Evolutionary conservation across 2,329 filamentous ascomycete species (phyloP).

Genomic region (Pseudogymnoascus sp.): DNA sequence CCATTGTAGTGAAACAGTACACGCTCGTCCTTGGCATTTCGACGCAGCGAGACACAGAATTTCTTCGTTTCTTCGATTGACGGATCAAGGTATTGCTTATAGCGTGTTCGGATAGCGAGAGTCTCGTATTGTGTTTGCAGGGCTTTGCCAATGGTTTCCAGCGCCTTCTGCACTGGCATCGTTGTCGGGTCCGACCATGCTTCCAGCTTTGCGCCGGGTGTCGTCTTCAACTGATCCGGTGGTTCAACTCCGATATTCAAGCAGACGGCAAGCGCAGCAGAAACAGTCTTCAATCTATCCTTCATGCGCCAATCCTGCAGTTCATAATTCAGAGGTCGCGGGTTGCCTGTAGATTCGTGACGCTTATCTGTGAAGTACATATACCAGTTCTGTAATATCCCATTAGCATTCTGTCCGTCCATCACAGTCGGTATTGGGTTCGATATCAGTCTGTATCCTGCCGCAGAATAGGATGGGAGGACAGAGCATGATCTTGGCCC

Average conservation of each 20-base stretch:
- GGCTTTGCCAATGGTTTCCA: slow-evolving; percentile 92
- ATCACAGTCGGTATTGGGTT: background rate
- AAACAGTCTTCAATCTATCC: slow-evolving; percentile 92
- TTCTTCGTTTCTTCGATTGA: slow-evolving; percentile 97
- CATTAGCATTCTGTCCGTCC: slow-evolving; percentile 14
- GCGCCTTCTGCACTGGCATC: slow-evolving; percentile 70
- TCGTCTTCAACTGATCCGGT: slow-evolving; percentile 93
- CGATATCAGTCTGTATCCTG: background rate
- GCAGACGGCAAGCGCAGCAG: slow-evolving; percentile 86
- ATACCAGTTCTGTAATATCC: slow-evolving; percentile 73
- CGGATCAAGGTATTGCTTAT: slow-evolving; percentile 93
- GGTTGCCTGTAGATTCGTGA: slow-evolving; percentile 87
- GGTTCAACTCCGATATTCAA: slow-evolving; percentile 97
- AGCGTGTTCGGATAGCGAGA: slow-evolving; percentile 86
- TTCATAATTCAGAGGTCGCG: slow-evolving; percentile 56
- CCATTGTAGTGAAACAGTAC: slow-evolving; percentile 99
- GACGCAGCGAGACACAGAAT: slow-evolving; percentile 80
- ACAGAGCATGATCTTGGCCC: background rate
- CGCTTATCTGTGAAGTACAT: slow-evolving; percentile 99
- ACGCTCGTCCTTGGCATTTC: slow-evolving; percentile 91
- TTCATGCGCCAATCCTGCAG: slow-evolving; percentile 96
- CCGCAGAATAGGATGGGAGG: background rate
- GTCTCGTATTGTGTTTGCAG: slow-evolving; percentile 96
- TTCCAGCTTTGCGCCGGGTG: slow-evolving; percentile 84
- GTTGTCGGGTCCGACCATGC: slow-evolving; percentile 92